A percentile compares a stretch with the other conserved stretches of the same genome.
These are phyloP conservation scores for Euryodendron excelsum DNA, from an alignment of 148 eudicot species.

Conservation along the genomic window DNA sequence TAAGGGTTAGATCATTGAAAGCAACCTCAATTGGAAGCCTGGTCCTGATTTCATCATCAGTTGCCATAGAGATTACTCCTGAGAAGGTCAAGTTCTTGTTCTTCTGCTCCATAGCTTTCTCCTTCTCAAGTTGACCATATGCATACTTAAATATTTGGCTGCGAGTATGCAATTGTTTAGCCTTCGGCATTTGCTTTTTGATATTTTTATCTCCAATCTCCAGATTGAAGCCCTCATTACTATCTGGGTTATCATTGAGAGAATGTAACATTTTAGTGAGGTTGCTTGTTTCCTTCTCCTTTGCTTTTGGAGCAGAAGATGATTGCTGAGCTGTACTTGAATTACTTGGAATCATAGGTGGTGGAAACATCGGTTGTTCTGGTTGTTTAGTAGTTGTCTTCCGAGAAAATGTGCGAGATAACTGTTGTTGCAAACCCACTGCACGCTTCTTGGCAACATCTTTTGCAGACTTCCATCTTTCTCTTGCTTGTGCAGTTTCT, in stretches of 20 bases:
- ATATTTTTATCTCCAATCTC: conserved; percentile 55
- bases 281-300: conserved; percentile 47
- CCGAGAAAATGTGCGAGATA: conserved; percentile 74
- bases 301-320: conserved; percentile 37
- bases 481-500: conserved; percentile 84
- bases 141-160: conserved; percentile 90
- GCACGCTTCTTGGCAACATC: conserved; percentile 55
- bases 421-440: conserved; percentile 52
- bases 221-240: conserved; percentile 56
- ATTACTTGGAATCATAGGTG: conserved; percentile 10
- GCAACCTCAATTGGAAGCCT: conserved; percentile 69
- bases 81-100: conserved; percentile 65
- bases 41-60: conserved; percentile 49
- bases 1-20: conserved; percentile 74
- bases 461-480: conserved; percentile 74
- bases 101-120: conserved; percentile 72
- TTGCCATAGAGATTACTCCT: conserved; percentile 76
- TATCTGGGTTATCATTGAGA: conserved; percentile 56
- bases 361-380: conserved; percentile 24
- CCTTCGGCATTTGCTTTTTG: conserved; percentile 52
- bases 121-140: conserved; percentile 85
- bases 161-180: conserved; percentile 62
- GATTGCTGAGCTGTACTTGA: conserved; percentile 20
- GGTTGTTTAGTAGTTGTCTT: conserved; percentile 30
- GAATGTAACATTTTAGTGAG: conserved; percentile 67